Evolutionary conservation across 140 eudicot genomes (phyloP).

Genomic region (Senecio squalidus): DNA sequence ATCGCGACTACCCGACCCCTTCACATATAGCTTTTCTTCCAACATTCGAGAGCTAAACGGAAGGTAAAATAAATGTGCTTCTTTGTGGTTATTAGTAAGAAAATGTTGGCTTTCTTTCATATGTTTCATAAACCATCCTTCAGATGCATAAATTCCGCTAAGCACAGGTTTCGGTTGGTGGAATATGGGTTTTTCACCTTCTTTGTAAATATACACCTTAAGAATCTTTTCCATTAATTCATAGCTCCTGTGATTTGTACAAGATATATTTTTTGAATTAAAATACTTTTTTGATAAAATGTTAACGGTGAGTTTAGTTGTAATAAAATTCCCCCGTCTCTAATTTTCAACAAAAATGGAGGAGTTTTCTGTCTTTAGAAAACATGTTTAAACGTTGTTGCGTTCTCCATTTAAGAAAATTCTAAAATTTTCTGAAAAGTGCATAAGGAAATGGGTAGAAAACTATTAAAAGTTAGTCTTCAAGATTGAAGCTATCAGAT

Average conservation of each 20-base stretch:
- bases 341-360: too few species aligned
- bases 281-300: not conserved
- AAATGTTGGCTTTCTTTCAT: constrained; percentile 57
- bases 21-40: constrained; percentile 56
- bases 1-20: constrained; percentile 56
- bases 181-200: constrained; percentile 72
- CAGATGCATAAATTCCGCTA: constrained; percentile 87
- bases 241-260: constrained; percentile 54
- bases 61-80: constrained; percentile 71
- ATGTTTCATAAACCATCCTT: constrained; percentile 93
- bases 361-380: too few species aligned
- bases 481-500: too few species aligned
- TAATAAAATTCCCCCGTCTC: too few species aligned
- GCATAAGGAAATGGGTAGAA: too few species aligned
- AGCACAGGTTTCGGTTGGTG: constrained; percentile 56
- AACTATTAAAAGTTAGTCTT: too few species aligned
- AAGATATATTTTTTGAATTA: not conserved
- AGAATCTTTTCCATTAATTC: constrained; percentile 74
- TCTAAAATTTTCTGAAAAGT: too few species aligned
- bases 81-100: constrained; percentile 40
- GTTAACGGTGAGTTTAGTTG: too few species aligned
- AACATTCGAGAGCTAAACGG: constrained; percentile 65
- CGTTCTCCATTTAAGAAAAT: too few species aligned
- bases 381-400: too few species aligned
- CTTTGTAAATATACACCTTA: constrained; percentile 71